Conservation (phyloP, 2,329 filamentous ascomycete species). For the Neonectria coccinea region DNA sequence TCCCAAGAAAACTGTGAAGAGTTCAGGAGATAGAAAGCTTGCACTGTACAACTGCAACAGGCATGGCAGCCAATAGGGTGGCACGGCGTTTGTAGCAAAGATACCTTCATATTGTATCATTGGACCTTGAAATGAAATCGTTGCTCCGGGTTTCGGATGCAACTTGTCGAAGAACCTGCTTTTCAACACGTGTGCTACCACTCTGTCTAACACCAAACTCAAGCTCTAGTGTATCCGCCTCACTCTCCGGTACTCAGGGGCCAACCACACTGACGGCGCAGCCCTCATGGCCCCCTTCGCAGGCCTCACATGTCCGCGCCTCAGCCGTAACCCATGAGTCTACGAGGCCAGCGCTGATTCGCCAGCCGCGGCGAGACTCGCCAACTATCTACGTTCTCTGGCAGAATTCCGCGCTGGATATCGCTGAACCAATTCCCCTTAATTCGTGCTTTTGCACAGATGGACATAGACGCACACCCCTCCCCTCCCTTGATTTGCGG, state of each 20-base stretch:
- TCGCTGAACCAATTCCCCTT: not conserved
- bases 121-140: slow-evolving; percentile 26
- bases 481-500: slow-evolving; percentile 9
- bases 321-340: slow-evolving; percentile 36
- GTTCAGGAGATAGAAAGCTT: slow-evolving; percentile 15
- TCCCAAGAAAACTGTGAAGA: slow-evolving; percentile 4
- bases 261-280: slow-evolving; percentile 16
- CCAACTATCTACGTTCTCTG: slow-evolving; percentile 3
- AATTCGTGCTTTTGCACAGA: not conserved
- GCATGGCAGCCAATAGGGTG: slow-evolving; percentile 22
- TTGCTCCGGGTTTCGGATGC: slow-evolving; percentile 8
- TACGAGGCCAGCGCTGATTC: slow-evolving; percentile 36
- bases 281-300: not conserved
- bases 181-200: not conserved
- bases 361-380: slow-evolving; percentile 12
- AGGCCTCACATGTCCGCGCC: slow-evolving; percentile 9
- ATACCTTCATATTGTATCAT: slow-evolving; percentile 34
- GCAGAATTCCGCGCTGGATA: slow-evolving; percentile 11
- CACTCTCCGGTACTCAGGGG: slow-evolving; percentile 21
- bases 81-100: slow-evolving; percentile 32
- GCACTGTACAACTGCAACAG: slow-evolving; percentile 26
- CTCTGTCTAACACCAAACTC: slow-evolving; percentile 4
- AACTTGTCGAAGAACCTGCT: slow-evolving; percentile 6
- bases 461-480: slow-evolving; percentile 11
- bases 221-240: slow-evolving; percentile 11